Evolutionary conservation across 148 eudicot species (phyloP).

Genomic region (Silene latifolia): DNA sequence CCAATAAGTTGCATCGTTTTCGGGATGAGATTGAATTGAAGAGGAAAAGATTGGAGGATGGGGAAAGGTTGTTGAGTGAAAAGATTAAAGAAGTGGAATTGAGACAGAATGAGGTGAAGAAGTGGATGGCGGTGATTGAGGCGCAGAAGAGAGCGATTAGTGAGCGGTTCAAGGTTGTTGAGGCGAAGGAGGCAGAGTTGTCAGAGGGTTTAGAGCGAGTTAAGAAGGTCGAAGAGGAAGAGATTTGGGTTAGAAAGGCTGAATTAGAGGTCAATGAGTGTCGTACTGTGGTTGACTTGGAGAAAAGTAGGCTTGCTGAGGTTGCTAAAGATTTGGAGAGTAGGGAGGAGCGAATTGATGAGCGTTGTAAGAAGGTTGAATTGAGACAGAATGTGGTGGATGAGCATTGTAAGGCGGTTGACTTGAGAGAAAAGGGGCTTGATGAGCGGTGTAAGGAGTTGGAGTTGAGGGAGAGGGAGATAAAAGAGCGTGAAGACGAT

Average conservation of each 20-base stretch:
- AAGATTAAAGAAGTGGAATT: not conserved
- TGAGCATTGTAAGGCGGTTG: conserved; percentile 5
- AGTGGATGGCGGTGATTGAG: conserved; percentile 9
- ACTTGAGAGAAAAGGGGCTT: not conserved
- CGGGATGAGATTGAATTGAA: conserved; percentile 19
- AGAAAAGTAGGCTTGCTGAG: conserved; percentile 8
- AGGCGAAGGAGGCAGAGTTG: conserved; percentile 9
- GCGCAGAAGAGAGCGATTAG: not conserved
- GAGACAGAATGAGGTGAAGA: conserved; percentile 19
- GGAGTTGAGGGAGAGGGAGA: not conserved
- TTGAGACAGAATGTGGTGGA: conserved; percentile 1
- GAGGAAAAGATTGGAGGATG: not conserved
- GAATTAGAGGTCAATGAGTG: conserved; percentile 15
- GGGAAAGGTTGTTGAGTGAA: conserved; percentile 1
- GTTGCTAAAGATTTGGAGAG: conserved; percentile 7
- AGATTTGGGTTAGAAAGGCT: conserved; percentile 10
- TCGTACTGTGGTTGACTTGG: not conserved
- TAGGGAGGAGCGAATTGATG: not conserved
- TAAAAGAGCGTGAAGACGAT: not conserved
- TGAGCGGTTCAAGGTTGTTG: conserved; percentile 4
- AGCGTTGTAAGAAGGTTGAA: conserved; percentile 5
- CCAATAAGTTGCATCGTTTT: not conserved
- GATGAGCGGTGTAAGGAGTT: not conserved
- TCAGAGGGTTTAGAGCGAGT: conserved; percentile 13
- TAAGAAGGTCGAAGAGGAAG: conserved; percentile 10